A percentile compares a stretch with the other conserved stretches of the same genome.
These are phyloP conservation scores for Aspergillus niger DNA, from an alignment of 2,329 filamentous ascomycete genomes.

Conservation along the genomic window DNA sequence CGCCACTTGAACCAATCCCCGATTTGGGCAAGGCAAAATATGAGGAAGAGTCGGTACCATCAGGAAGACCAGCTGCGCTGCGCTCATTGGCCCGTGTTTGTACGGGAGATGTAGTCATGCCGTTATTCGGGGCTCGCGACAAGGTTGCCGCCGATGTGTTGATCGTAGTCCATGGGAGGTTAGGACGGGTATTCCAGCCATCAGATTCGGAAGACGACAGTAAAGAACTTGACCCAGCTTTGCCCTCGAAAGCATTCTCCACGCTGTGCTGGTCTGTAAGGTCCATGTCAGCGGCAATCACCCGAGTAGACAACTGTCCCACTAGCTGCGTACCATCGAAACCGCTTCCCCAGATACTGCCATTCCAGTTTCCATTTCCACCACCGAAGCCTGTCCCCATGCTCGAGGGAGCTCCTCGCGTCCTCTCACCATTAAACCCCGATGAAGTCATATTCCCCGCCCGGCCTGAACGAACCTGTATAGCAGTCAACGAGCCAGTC, in stretches of 20 bases:
- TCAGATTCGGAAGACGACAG: conserved; percentile 70
- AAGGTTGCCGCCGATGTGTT: conserved; percentile 50
- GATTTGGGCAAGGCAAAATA: conserved; percentile 53
- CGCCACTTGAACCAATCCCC: conserved; percentile 43
- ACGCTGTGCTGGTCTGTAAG: conserved; percentile 30
- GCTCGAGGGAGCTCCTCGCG: conserved; percentile 41
- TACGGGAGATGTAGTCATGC: conserved; percentile 60
- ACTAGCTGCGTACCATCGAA: conserved; percentile 40
- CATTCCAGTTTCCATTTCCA: conserved; percentile 47
- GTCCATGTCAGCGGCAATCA: background rate
- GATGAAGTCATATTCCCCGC: conserved; percentile 44
- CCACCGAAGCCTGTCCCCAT: conserved; percentile 49
- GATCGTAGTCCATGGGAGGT: conserved; percentile 60
- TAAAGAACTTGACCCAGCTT: conserved; percentile 70
- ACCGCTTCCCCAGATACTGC: conserved; percentile 57
- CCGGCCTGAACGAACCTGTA: conserved; percentile 37
- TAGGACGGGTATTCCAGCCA: conserved; percentile 57
- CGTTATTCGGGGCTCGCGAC: conserved; percentile 47
- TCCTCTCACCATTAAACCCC: conserved; percentile 37
- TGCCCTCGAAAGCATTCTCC: conserved; percentile 50
- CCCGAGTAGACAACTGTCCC: too few species aligned
- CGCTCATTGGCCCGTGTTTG: conserved; percentile 55
- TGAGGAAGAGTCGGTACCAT: conserved; percentile 48
- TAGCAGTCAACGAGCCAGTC: conserved; percentile 16
- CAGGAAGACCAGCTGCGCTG: conserved; percentile 40